Conservation (phyloP, 768 basidiomycete genomes). For the Russula brevipes region DNA sequence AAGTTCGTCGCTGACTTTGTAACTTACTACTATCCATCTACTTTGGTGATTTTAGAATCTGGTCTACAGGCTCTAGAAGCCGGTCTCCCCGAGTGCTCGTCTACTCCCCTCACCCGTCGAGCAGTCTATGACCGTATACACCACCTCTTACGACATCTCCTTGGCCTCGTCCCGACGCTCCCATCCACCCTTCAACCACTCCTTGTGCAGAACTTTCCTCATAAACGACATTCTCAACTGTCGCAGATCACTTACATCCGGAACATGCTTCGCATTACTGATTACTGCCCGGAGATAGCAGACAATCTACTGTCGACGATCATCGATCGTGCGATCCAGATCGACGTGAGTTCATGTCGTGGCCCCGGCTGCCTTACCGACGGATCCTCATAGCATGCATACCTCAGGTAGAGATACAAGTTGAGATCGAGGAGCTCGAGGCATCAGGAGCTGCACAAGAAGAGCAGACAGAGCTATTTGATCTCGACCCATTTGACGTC, state of each 20-base stretch:
- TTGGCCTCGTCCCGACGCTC: conserved; percentile 87
- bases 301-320: conserved; percentile 83
- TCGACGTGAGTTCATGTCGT: conserved; percentile 56
- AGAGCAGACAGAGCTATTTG: conserved; percentile 57
- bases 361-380: background rate
- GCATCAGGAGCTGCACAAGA: conserved; percentile 47
- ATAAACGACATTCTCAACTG: conserved; percentile 80
- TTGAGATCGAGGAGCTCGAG: conserved; percentile 90
- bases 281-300: conserved; percentile 83
- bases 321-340: conserved; percentile 90
- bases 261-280: conserved; percentile 75
- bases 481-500: conserved; percentile 83
- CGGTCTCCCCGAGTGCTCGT: conserved; percentile 57
- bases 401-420: conserved; percentile 87
- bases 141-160: conserved; percentile 76
- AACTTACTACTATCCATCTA: conserved; percentile 11
- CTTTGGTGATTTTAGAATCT: conserved; percentile 47
- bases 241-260: conserved; percentile 86
- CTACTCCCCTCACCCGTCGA: conserved; percentile 70
- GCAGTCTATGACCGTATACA: conserved; percentile 85
- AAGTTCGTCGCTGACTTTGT: conserved; percentile 5
- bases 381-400: background rate
- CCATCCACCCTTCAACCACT: conserved; percentile 83
- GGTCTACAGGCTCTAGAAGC: conserved; percentile 58
- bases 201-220: conserved; percentile 81